A percentile compares a stretch with the other conserved stretches of the same genome.
These are phyloP conservation scores for Linum tenue DNA, from an alignment of 345 rosid genomes.

Conservation along the genomic window DNA sequence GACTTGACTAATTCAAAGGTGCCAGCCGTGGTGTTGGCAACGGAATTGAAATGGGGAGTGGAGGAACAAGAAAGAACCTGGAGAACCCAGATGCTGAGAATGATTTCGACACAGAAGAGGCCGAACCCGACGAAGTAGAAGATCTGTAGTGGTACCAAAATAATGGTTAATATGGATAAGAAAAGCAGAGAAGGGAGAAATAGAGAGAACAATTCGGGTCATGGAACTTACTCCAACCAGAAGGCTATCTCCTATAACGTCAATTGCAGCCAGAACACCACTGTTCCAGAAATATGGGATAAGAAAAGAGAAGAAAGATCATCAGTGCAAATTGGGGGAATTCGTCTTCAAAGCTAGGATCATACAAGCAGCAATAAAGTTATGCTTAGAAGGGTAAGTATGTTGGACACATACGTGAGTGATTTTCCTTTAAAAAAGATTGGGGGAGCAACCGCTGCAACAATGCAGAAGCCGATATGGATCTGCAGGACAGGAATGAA, in stretches of 20 bases:
- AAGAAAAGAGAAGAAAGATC: constrained; percentile 1
- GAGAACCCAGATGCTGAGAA: constrained; percentile 93
- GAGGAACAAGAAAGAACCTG: constrained; percentile 43
- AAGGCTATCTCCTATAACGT: constrained; percentile 54
- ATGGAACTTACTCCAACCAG: constrained; percentile 72
- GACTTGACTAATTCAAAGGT: too few species aligned
- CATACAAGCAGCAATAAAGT: background rate
- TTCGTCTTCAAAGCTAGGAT: background rate
- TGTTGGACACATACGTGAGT: constrained; percentile 63
- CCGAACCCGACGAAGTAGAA: constrained; percentile 87
- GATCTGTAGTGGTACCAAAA: constrained; percentile 41
- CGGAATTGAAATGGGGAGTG: background rate
- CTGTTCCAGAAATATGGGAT: constrained; percentile 27
- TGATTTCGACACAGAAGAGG: constrained; percentile 77
- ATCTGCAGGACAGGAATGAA: constrained; percentile 39
- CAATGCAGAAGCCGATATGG: constrained; percentile 82
- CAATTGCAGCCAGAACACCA: constrained; percentile 92
- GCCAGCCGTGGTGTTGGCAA: background rate
- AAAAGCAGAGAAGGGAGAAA: background rate
- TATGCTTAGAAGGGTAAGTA: background rate
- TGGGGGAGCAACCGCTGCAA: constrained; percentile 99
- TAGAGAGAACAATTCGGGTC: background rate
- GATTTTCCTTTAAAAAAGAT: constrained; percentile 91
- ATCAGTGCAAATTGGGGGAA: background rate
- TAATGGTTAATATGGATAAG: constrained; percentile 5